phyloP scores from a whole-genome alignment of 2,329 filamentous ascomycete genomes.

The Xylariales sp. region DNA sequence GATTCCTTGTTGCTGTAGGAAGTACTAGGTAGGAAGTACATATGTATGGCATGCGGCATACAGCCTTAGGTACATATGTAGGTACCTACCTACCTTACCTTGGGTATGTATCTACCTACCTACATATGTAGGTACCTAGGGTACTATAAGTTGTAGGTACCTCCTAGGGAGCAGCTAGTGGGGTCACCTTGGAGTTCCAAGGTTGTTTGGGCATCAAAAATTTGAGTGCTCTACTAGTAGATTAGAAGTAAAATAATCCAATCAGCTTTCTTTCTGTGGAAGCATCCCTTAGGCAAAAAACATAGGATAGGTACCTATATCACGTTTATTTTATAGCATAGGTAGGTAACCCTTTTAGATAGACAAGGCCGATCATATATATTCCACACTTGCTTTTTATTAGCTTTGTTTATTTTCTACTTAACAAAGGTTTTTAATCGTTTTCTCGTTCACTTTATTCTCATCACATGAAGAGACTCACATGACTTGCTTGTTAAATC shows the following conservation, averaged over 20 bases:
- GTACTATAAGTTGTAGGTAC: no score
- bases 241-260: not conserved
- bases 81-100: conserved; percentile 2
- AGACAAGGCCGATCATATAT: no score
- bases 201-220: conserved; percentile 34
- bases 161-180: not conserved
- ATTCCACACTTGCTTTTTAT: no score
- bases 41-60: not conserved
- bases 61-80: not conserved
- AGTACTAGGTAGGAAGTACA: not conserved
- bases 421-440: no score
- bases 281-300: no score
- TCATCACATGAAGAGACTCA: no score
- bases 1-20: not conserved
- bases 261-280: not conserved
- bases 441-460: no score
- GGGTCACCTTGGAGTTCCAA: not conserved
- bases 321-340: no score
- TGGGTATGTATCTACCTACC: not conserved
- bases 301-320: no score
- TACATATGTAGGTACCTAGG: not conserved
- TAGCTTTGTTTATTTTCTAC: no score
- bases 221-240: not conserved
- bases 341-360: no score
- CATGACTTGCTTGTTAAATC: not conserved